phyloP scores from a whole-genome alignment of 139 green algal genomes.

The Pseudopediastrum boryanum region DNA sequence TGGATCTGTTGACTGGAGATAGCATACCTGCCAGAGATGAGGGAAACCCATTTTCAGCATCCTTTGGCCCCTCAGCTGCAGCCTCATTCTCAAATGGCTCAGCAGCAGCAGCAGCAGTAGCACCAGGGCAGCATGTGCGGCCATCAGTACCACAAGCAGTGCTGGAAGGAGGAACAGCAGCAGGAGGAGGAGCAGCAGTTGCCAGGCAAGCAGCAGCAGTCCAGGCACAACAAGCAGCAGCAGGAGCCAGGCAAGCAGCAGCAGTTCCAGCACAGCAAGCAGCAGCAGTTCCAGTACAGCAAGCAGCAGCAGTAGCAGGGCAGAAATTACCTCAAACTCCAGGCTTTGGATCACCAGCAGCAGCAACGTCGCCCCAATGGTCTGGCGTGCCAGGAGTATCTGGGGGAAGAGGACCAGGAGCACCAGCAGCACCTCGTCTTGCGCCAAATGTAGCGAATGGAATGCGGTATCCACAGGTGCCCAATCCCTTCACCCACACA shows the following conservation, averaged over 20 bases:
- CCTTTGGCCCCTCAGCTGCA: too few species aligned
- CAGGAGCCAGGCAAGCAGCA: too few species aligned
- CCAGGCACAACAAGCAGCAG: not conserved
- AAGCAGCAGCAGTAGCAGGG: not conserved
- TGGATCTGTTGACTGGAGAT: too few species aligned
- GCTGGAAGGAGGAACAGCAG: not conserved
- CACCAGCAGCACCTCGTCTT: not conserved
- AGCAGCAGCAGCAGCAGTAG: not conserved
- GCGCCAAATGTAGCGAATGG: not conserved
- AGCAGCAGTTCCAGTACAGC: slow-evolving; percentile 7
- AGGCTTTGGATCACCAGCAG: not conserved
- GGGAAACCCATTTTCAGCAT: too few species aligned
- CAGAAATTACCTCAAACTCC: not conserved
- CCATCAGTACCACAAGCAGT: not conserved
- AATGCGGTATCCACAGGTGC: not conserved
- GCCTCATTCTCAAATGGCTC: not conserved
- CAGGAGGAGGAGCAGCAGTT: not conserved
- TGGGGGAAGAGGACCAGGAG: not conserved
- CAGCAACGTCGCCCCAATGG: too few species aligned
- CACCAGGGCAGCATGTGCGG: too few species aligned
- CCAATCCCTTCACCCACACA: too few species aligned
- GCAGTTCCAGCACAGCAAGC: too few species aligned
- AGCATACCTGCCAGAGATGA: too few species aligned
- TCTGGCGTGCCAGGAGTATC: too few species aligned
- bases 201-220: not conserved